A percentile compares a stretch with the other conserved stretches of the same genome.
Conservation (phyloP, 768 basidiomycete genomes). For the Podaxis sp. region DNA sequence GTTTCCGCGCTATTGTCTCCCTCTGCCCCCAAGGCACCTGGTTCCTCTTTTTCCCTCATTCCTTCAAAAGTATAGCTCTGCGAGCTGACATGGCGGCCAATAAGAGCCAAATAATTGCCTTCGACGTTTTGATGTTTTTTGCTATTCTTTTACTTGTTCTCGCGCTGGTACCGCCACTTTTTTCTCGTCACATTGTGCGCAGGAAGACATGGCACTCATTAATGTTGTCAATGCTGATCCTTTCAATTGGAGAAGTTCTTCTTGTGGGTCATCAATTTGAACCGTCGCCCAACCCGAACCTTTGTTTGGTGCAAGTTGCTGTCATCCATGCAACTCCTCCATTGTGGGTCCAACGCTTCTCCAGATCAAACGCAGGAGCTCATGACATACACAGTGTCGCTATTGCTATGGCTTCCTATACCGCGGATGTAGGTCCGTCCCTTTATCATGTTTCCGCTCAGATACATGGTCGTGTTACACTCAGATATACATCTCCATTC, state of each 20-base stretch:
- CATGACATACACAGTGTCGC: neutral
- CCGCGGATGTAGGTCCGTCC: neutral
- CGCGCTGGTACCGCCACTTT: constrained; percentile 9
- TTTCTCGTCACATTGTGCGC: constrained; percentile 7
- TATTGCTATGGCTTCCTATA: constrained; percentile 5
- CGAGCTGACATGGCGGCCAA: neutral
- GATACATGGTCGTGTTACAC: neutral
- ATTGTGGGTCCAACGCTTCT: neutral
- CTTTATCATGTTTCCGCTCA: neutral
- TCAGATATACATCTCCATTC: constrained; percentile 14
- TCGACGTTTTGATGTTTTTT: constrained; percentile 11
- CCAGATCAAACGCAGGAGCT: neutral
- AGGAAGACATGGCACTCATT: constrained; percentile 14
- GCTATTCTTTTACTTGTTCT: constrained; percentile 8
- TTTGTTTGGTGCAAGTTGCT: constrained; percentile 8
- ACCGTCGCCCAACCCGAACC: neutral
- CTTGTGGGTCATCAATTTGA: neutral
- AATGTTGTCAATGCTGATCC: constrained; percentile 4
- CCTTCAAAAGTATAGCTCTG: neutral
- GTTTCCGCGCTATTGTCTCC: neutral
- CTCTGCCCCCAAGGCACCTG: neutral
- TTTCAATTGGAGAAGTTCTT: neutral
- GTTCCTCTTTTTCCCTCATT: neutral
- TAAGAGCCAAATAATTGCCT: neutral
- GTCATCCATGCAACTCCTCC: constrained; percentile 1